Base-by-base conservation (phyloP, 352 stramenopile species). In the Peronosclerospora sorghi region DNA sequence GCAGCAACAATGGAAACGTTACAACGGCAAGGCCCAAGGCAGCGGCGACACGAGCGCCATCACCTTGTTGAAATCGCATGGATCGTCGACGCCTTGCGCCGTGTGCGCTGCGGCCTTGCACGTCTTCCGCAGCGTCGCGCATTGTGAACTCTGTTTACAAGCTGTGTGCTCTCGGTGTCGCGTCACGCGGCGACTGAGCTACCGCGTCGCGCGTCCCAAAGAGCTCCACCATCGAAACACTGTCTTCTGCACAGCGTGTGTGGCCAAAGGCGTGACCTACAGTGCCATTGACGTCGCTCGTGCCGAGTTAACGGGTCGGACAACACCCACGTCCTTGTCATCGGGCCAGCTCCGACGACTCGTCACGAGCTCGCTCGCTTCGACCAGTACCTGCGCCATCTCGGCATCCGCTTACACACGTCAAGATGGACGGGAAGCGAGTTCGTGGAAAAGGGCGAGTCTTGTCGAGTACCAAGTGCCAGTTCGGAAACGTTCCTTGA, bases 241-340 rank as follows among this genome's bases (percentile, higher is more conserved):
- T 23, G 64, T 71, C 32, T 72, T 80, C 39, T 80, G 68, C 28
- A 64, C 51, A 9, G 49, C 67, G 29, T 80, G 68, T 38, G 41
- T 80, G 23, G 37, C 46, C 8, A 60, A 56, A 26, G 65, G 56
- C 2, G 70, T 38, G 27, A 50, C 56, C 35, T 59, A 57, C 18
- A 74, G 57, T 29, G 56, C 68, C 10, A 36, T 35, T 10, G 63
- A 62, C 29, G 66, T 76, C 32, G 65, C 62, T 15, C 51, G 55
- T 0, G 60, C 67, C 18, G 64, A 80, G 26, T 37, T 80, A 26
- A 36, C 8, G 9, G 32, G 41, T 6, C 8, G 30, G 8, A 39
- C 45, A 38, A 64, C 13, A 56, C 63, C 49, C 41, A 35, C 2
- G 30, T 35, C 10, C 5, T 35, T 2, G 28, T 40, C 8, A 35